phyloP scores from a whole-genome alignment of 2,329 filamentous ascomycete species.

The Epicoccum sorghinum region DNA sequence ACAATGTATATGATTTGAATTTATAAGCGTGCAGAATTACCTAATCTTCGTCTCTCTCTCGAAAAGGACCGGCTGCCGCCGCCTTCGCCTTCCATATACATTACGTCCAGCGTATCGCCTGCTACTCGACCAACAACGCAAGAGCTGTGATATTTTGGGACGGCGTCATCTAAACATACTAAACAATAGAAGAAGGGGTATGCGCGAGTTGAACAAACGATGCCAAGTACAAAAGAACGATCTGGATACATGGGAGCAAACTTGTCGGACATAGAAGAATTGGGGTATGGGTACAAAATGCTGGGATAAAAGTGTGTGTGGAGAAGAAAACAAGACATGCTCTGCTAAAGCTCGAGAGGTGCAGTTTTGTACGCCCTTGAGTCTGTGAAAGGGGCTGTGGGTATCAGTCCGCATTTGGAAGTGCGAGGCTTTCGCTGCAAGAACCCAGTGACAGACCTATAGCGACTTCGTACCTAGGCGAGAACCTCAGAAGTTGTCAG shows the following conservation, averaged over 20 bases:
- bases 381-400: too few species aligned
- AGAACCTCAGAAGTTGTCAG: constrained; percentile 25
- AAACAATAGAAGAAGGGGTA: constrained; percentile 32
- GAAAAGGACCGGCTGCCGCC: too few species aligned
- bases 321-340: constrained; percentile 4
- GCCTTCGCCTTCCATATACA: neutral
- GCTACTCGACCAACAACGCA: constrained; percentile 1
- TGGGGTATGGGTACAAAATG: constrained; percentile 15
- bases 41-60: too few species aligned
- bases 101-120: constrained; percentile 15
- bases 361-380: neutral
- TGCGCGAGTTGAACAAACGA: constrained; percentile 30
- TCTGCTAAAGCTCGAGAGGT: neutral
- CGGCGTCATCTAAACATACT: constrained; percentile 23
- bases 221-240: constrained; percentile 16
- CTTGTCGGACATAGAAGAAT: constrained; percentile 6
- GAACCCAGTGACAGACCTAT: too few species aligned
- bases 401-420: too few species aligned
- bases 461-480: neutral
- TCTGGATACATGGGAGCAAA: constrained; percentile 8
- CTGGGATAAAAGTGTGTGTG: constrained; percentile 1
- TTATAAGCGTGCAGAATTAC: too few species aligned
- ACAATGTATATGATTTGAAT: neutral
- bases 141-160: constrained; percentile 8
- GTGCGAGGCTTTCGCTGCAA: too few species aligned